Evolutionary conservation across 2,329 filamentous ascomycete genomes (phyloP).

Genomic region (Alternaria infectoria): DNA sequence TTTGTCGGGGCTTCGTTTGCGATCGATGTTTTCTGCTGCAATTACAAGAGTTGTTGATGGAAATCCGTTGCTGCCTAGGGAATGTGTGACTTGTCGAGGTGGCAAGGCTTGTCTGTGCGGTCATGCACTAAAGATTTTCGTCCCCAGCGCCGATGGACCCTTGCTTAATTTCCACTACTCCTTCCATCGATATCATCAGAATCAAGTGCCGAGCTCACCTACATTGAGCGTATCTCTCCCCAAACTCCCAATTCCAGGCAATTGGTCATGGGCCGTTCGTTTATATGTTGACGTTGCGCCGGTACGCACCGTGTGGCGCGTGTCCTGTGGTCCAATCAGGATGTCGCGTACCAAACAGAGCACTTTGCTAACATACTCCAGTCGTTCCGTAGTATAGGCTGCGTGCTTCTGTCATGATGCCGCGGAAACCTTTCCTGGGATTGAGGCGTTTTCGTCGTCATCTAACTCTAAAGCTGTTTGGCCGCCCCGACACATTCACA

Average conservation of each 20-base stretch:
- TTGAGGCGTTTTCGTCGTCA: neutral
- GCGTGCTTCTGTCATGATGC: neutral
- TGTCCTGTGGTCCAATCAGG: neutral
- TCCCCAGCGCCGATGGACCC: neutral
- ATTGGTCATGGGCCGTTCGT: neutral
- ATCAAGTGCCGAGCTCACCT: neutral
- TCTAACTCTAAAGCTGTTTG: neutral
- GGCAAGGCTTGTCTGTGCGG: conserved; percentile 2
- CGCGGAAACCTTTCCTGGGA: neutral
- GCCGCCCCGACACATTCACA: neutral
- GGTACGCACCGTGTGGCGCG: neutral
- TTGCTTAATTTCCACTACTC: neutral
- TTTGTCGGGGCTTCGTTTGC: neutral
- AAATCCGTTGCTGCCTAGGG: neutral
- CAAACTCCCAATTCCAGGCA: neutral
- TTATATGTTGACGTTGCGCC: neutral
- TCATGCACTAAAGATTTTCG: conserved; percentile 1
- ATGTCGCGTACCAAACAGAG: neutral
- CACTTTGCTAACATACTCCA: neutral
- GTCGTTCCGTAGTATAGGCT: neutral
- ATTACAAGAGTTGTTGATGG: neutral
- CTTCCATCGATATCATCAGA: neutral
- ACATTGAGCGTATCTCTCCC: neutral
- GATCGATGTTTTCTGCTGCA: neutral
- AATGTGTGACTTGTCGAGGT: neutral